phyloP scores from a whole-genome alignment of 345 rosid genomes.

The Kandelia obovata region DNA sequence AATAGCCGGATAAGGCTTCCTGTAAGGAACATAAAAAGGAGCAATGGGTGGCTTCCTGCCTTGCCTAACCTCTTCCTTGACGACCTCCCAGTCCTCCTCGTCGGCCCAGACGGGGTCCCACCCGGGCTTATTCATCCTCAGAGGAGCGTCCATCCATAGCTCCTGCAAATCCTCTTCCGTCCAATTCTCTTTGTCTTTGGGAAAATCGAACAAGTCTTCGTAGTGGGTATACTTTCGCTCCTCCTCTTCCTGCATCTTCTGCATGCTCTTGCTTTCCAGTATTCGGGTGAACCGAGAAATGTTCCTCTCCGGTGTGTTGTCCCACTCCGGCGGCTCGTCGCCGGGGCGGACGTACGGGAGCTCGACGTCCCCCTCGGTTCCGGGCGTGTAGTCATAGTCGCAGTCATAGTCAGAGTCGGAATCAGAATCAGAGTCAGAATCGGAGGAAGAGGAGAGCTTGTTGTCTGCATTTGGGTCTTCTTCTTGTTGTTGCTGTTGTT shows the following conservation, averaged over 20 bases:
- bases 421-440: constrained; percentile 34
- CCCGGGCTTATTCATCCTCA: constrained; percentile 56
- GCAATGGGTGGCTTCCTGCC: constrained; percentile 73
- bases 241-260: constrained; percentile 46
- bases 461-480: constrained; percentile 13
- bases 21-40: constrained; percentile 76
- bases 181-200: constrained; percentile 75
- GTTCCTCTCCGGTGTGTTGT: constrained; percentile 51
- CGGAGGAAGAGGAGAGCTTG: constrained; percentile 25
- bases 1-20: constrained; percentile 74
- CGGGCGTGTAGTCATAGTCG: constrained; percentile 18
- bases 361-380: constrained; percentile 12
- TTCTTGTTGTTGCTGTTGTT: constrained; percentile 13
- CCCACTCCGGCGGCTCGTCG: constrained; percentile 32
- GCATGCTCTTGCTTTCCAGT: constrained; percentile 38
- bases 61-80: constrained; percentile 44
- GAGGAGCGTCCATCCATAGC: constrained; percentile 78
- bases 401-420: constrained; percentile 39
- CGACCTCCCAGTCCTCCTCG: constrained; percentile 65
- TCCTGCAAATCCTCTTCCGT: constrained; percentile 73
- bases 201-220: constrained; percentile 64
- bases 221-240: constrained; percentile 27
- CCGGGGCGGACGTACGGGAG: constrained; percentile 39
- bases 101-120: constrained; percentile 96
- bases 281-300: constrained; percentile 37